phyloP scores from a whole-genome alignment of 306 rosid genomes.

The Medicago ruthenica region DNA sequence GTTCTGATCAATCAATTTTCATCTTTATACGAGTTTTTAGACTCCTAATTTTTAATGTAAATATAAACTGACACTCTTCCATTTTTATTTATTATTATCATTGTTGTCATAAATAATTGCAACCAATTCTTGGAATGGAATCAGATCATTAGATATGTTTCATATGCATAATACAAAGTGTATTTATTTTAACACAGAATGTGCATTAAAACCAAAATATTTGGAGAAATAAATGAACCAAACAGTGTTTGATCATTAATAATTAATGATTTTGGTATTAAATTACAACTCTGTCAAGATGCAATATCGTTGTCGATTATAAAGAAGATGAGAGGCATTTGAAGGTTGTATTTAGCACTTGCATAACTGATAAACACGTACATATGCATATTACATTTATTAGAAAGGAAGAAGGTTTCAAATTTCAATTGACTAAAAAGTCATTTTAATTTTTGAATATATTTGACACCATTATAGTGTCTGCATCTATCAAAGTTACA shows the following conservation, averaged over 20 bases:
- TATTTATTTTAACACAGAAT: conserved; percentile 12
- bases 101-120: conserved; percentile 8
- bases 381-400: conserved; percentile 55
- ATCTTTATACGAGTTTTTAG: neutral
- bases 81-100: neutral
- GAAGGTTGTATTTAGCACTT: conserved; percentile 43
- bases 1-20: too few species aligned
- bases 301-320: conserved; percentile 57
- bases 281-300: conserved; percentile 43
- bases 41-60: neutral
- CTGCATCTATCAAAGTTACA: too few species aligned
- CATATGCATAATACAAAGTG: neutral
- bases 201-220: conserved; percentile 33
- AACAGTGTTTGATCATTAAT: conserved; percentile 42
- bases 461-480: too few species aligned
- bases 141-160: neutral
- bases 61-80: neutral
- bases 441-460: too few species aligned
- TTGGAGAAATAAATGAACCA: conserved; percentile 65
- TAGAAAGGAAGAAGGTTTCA: conserved; percentile 33
- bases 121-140: neutral
- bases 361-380: conserved; percentile 47
- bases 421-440: too few species aligned
- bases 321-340: conserved; percentile 53
- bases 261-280: conserved; percentile 48